Percentiles rank a stretch among this genome's conserved stretches.
phyloP scores from a whole-genome alignment of 148 eudicot species.

The Rhododendron vialii region DNA sequence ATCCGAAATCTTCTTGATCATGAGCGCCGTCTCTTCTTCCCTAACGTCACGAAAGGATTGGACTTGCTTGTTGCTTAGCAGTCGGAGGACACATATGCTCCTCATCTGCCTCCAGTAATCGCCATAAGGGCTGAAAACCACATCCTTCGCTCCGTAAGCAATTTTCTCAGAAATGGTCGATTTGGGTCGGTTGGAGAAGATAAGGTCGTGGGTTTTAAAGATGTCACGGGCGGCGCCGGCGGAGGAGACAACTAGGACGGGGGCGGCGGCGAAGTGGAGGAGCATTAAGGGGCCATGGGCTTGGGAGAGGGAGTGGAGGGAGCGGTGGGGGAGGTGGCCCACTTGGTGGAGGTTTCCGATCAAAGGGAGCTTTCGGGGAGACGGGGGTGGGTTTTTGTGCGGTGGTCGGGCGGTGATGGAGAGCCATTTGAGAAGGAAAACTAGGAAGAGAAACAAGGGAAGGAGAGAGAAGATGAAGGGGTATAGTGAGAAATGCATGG shows the following conservation, averaged over 20 bases:
- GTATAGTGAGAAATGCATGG: constrained; percentile 7
- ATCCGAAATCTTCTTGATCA: constrained; percentile 9
- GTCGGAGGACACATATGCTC: constrained; percentile 42
- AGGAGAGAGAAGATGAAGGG: background rate
- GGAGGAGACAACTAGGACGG: constrained; percentile 37
- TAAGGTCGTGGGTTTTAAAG: constrained; percentile 53
- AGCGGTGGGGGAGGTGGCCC: constrained; percentile 38
- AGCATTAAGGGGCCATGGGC: constrained; percentile 43
- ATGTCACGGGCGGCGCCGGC: constrained; percentile 33
- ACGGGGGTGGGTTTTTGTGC: constrained; percentile 35
- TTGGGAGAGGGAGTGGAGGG: constrained; percentile 26
- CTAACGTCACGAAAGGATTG: constrained; percentile 10
- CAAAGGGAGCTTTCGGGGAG: constrained; percentile 57
- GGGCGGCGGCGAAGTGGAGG: constrained; percentile 44
- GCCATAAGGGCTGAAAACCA: constrained; percentile 37
- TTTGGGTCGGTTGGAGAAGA: constrained; percentile 36
- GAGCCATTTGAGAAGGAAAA: constrained; percentile 24
- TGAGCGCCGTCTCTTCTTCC: constrained; percentile 16
- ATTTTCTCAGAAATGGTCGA: constrained; percentile 3
- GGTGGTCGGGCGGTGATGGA: background rate
- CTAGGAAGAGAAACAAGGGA: constrained; percentile 1
- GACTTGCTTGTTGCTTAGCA: constrained; percentile 23
- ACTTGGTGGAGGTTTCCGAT: constrained; percentile 61
- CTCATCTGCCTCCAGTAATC: constrained; percentile 64
- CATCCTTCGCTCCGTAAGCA: constrained; percentile 26